Conservation (phyloP, 2,329 filamentous ascomycete species). For the Xylaria digitata region DNA sequence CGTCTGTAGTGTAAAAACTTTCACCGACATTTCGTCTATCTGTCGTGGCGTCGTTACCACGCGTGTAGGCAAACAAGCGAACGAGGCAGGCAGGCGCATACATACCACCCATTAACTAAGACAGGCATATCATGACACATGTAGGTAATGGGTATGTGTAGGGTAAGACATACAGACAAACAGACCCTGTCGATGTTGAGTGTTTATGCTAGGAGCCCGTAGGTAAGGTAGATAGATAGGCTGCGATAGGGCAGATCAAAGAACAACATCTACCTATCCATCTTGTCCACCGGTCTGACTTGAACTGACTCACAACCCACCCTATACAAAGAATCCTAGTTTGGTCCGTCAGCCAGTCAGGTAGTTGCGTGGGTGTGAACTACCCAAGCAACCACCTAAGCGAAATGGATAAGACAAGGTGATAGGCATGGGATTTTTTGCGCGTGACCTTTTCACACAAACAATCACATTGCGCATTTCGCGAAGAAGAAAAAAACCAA, state of each 20-base stretch:
- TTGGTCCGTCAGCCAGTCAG: not conserved
- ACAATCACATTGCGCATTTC: slow-evolving; percentile 6
- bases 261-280: slow-evolving; percentile 5
- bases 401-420: not conserved
- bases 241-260: not conserved
- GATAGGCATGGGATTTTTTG: slow-evolving; percentile 10
- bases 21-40: slow-evolving; percentile 29
- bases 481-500: not conserved
- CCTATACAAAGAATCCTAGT: not conserved
- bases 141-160: not conserved
- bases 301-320: slow-evolving; percentile 4
- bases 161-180: not conserved
- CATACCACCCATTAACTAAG: slow-evolving; percentile 7
- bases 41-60: slow-evolving; percentile 12
- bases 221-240: not conserved
- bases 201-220: not conserved
- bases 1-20: slow-evolving; percentile 16
- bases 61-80: not conserved
- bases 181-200: not conserved
- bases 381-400: not conserved
- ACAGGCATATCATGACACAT: slow-evolving; percentile 23
- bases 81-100: slow-evolving; percentile 16
- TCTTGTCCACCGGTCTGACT: not conserved
- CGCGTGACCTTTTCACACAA: slow-evolving; percentile 10
- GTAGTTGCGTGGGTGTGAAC: slow-evolving; percentile 3